Base-by-base conservation (phyloP, 495 filamentous ascomycete species). In the Penicillium chermesinum region DNA sequence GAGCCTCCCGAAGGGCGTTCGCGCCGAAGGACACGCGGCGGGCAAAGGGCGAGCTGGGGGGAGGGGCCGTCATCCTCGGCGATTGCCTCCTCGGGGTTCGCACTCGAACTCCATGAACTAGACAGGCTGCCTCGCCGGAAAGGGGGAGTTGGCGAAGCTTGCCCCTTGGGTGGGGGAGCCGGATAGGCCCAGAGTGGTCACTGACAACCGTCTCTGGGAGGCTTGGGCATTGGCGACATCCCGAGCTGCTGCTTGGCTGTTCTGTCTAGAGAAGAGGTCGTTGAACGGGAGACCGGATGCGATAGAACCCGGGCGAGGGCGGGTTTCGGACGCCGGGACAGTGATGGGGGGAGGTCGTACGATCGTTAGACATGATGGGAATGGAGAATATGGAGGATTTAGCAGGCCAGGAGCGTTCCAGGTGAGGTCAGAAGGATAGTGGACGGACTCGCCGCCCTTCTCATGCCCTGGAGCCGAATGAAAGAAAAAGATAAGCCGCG, bases 21-120 rank as follows among this genome's bases (percentile, higher is more conserved):
- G 88, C 89, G 44, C 93, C 91, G 63, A 95, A 93, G 61, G 91
- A 96, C 72, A 95, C 81, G 16, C 93, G 84, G 41, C 93, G 82
- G 8, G 81, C 80, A 62, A 95, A 94, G 13, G 89, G 88, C 4
- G 86, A 86, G 38, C 67, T 79, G 25, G 87, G 79, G n/a, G 7
- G 77, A 74, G 47, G 61, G 64, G 43, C 55, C 84, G 36, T 75
- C 88, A 39, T 97, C 93, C 45, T 96, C 93, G 36, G 91, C 77
- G 36, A 90, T 85, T 50, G 75, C 89, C 65, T 96, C 93, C 56
- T 96, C 89, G n/a, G 83, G 85, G 44, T 84, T 81, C n/a, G 82
- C 83, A 55, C 79, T 80, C 25, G 80, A 84, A 36, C 85, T 85
- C 35, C 82, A 84, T 21, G 88, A 80, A 52, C 79, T 83, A 40